phyloP scores from a whole-genome alignment of 371 early-diverging fungal species.

The Mycotypha africana region DNA sequence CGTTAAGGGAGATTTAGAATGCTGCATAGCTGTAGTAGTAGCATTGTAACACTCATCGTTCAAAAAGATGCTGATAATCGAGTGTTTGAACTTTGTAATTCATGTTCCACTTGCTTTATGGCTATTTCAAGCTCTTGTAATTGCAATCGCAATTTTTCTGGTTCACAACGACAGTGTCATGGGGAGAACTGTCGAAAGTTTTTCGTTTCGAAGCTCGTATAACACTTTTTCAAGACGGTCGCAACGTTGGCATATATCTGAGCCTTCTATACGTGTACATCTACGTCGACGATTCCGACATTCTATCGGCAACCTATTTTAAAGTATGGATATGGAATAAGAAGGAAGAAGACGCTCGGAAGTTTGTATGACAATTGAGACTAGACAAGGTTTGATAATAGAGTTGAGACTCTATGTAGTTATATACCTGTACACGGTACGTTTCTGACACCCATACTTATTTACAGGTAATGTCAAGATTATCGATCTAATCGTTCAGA shows the following conservation, averaged over 20 bases:
- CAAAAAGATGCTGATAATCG: no score
- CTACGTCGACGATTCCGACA: neutral
- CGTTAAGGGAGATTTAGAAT: no score
- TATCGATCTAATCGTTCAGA: no score
- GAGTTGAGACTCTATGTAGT: no score
- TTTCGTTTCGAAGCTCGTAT: neutral
- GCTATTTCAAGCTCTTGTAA: neutral
- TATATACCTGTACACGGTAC: slow-evolving; percentile 1
- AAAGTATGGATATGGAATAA: neutral
- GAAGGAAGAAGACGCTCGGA: no score
- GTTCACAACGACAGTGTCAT: neutral
- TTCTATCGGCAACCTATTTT: neutral
- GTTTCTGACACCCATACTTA: neutral
- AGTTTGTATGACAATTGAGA: no score
- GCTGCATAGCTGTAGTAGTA: no score
- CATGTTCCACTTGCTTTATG: neutral
- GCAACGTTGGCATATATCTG: neutral
- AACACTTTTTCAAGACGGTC: neutral
- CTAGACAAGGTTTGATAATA: no score
- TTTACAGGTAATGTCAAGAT: neutral
- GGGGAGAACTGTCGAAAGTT: neutral
- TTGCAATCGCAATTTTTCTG: neutral
- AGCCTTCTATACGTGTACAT: neutral
- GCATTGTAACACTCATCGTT: no score
- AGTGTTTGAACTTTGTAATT: no score